A percentile compares a stretch with the other conserved stretches of the same genome.
These are phyloP conservation scores for Pyrenochaeta sp. DNA, from an alignment of 2,329 filamentous ascomycete species.

Conservation along the genomic window DNA sequence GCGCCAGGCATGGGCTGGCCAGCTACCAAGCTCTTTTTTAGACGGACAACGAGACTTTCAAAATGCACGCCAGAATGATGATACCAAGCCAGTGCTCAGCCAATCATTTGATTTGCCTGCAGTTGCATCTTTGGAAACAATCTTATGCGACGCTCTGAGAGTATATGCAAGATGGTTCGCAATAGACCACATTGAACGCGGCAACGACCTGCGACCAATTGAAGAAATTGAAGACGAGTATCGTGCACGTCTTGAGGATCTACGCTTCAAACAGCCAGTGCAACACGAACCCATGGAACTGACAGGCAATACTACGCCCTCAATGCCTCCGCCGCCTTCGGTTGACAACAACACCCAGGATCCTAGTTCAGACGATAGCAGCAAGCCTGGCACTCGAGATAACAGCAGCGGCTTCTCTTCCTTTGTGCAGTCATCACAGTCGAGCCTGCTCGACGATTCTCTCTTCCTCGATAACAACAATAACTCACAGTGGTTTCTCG, in stretches of 20 bases:
- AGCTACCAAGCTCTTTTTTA: not conserved
- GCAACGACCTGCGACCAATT: not conserved
- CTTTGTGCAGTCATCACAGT: slow-evolving; percentile 1
- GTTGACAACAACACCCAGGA: not conserved
- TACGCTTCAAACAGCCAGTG: not conserved
- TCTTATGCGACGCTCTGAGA: not conserved
- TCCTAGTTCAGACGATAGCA: slow-evolving; percentile 3
- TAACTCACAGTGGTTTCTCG: not conserved
- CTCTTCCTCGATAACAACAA: not conserved
- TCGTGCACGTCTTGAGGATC: not conserved
- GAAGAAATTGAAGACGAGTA: slow-evolving; percentile 3
- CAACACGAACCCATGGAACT: too few species aligned
- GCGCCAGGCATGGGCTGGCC: not conserved
- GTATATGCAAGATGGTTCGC: slow-evolving; percentile 1
- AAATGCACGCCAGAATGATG: not conserved
- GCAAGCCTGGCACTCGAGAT: slow-evolving; percentile 6
- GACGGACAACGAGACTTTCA: not conserved
- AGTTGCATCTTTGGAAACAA: not conserved
- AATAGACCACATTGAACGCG: not conserved
- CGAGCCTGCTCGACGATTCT: not conserved
- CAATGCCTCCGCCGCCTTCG: not conserved
- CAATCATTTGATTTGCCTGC: not conserved
- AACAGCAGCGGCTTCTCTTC: slow-evolving; percentile 2
- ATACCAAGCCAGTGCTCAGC: not conserved
- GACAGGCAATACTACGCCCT: not conserved